Conservation (phyloP, 2,329 filamentous ascomycete genomes). For the Cladosporium velox region DNA sequence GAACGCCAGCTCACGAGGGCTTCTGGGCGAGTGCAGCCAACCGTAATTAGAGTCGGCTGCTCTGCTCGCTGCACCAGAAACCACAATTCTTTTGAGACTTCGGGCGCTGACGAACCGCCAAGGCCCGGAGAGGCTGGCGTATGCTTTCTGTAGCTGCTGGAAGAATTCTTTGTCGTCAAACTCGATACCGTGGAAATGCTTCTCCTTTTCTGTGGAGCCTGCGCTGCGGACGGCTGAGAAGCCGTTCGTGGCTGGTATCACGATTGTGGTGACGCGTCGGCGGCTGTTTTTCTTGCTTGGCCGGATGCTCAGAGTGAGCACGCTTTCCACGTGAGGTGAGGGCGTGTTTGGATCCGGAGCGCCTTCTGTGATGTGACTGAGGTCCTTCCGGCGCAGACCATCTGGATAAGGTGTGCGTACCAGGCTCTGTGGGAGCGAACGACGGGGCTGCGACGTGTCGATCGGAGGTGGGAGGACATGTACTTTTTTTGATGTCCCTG, state of each 20-base stretch:
- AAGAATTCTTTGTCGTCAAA: constrained; percentile 42
- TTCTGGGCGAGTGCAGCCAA: constrained; percentile 32
- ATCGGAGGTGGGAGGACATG: constrained; percentile 39
- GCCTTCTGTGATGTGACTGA: constrained; percentile 25
- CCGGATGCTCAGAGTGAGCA: constrained; percentile 37
- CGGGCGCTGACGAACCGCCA: constrained; percentile 37
- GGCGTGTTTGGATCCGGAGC: constrained; percentile 8
- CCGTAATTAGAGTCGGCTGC: constrained; percentile 34
- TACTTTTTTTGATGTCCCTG: constrained; percentile 27
- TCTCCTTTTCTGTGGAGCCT: constrained; percentile 21
- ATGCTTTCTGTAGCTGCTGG: constrained; percentile 31
- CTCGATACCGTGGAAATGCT: constrained; percentile 21
- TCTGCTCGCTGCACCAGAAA: constrained; percentile 31
- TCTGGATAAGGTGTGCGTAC: constrained; percentile 39
- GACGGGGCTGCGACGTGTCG: constrained; percentile 29
- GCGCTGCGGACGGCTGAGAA: constrained; percentile 28
- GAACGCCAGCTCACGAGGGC: constrained; percentile 34
- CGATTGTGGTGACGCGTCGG: constrained; percentile 31
- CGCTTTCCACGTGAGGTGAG: constrained; percentile 28
- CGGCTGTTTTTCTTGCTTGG: constrained; percentile 29
- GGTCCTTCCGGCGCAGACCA: constrained; percentile 30
- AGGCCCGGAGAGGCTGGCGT: constrained; percentile 32
- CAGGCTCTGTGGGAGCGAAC: constrained; percentile 32
- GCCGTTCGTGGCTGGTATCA: constrained; percentile 34
- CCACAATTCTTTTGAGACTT: constrained; percentile 34